Evolutionary conservation across 345 rosid species (phyloP), one percentile per base, ranked within the genome.

Genomic region (Citrus sp.): DNA sequence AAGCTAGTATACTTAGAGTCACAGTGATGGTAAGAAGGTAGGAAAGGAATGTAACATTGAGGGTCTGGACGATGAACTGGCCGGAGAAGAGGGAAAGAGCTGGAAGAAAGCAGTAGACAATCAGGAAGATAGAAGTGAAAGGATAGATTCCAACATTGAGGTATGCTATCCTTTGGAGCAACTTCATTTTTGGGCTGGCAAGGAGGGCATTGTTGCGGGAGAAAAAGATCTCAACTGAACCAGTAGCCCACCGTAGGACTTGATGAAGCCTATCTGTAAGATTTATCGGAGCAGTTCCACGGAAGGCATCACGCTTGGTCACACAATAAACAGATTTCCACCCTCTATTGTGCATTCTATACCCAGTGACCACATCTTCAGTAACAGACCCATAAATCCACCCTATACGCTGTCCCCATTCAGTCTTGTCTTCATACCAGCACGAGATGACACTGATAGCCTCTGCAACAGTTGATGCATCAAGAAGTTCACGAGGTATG

Each of bases 301-400:
- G 86, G 84, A 95, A 95, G 66, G 99, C 98, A 80, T 95, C 99
- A 5, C 98, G 94, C 82, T 92, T 95, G 25, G 99, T 95, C 76
- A 93, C 99, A 35, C 99, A 95, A 82, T 95, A 95, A 76, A 95
- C 98, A 1, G 99, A 95, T 79, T 91, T 95, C 99, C 99, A 95
- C 62, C 98, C 99, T 54, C 99, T 79, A 87, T 95, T 93, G 88
- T 95, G 99, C 99, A 95, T 95, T 67, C 99, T 85, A 73, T 95
- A 95, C 32, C 99, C 99, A 2, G 99, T 95, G 83, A 95, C 99
- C 49, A 95, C 99, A 77, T 95, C 99, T 86, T 95, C 99, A 0
- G 99, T 95, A 34, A 95, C 98, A n/a, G 99, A 95, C 59, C 99
- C 99, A 67, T 95, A 95, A 82, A 95, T 95, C 99, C 99, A 95